A percentile compares a stretch with the other conserved stretches of the same genome.
Evolutionary conservation across 495 filamentous ascomycete genomes (phyloP).

Genomic region (Lophium mytilinum): DNA sequence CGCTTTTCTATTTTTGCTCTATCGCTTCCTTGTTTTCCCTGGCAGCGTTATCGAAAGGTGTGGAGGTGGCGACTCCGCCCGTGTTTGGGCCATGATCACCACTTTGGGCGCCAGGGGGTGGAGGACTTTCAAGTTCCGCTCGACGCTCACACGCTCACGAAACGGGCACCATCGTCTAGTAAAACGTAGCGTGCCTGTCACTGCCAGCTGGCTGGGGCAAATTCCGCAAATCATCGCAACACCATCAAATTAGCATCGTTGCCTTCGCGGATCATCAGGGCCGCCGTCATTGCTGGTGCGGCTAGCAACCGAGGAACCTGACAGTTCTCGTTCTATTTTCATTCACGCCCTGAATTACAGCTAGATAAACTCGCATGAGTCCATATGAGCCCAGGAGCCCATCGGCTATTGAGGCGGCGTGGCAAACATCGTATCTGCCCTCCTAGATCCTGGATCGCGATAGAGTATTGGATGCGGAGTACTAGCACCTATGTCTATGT

Average conservation of each 20-base stretch:
- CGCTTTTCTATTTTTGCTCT: not conserved
- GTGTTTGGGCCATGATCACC: not conserved
- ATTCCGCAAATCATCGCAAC: no score
- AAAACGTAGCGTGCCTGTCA: no score
- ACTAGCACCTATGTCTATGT: no score
- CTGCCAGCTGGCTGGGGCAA: no score
- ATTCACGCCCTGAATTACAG: not conserved
- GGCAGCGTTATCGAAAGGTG: not conserved
- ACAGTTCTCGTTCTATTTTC: not conserved
- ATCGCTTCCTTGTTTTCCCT: not conserved
- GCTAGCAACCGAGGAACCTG: not conserved
- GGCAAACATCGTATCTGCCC: no score
- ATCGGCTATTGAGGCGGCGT: no score
- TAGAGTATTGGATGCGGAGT: no score
- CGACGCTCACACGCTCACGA: not conserved
- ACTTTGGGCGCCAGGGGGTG: not conserved
- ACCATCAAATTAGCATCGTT: not conserved
- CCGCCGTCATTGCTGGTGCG: not conserved
- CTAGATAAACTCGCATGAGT: constrained; percentile 2
- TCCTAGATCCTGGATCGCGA: no score
- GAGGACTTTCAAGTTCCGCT: not conserved
- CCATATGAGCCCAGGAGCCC: not conserved
- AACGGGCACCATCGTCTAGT: not conserved
- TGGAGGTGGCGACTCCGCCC: not conserved
- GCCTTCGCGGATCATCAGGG: not conserved